Percentiles rank a stretch among this genome's conserved stretches.
phyloP scores from a whole-genome alignment of 805 yeast species.

The Hanseniaspora hatyaiensis region DNA sequence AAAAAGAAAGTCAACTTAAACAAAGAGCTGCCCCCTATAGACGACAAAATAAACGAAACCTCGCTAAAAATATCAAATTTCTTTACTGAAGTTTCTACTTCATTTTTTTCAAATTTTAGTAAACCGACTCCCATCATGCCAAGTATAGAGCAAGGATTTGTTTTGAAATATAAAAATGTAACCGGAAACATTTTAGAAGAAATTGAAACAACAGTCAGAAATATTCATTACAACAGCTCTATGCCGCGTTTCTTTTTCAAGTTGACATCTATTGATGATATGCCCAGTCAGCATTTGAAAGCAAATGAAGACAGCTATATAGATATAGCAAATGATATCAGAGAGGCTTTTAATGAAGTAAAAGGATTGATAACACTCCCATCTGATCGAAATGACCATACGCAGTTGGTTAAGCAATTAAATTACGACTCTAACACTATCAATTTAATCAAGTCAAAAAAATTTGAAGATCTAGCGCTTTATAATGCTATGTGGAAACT shows the following conservation, averaged over 20 bases:
- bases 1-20: neutral
- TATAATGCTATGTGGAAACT: neutral
- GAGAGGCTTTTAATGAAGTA: neutral
- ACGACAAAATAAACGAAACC: too few species aligned
- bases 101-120: too few species aligned
- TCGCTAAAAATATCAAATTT: too few species aligned
- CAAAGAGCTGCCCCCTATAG: conserved; percentile 3
- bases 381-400: neutral
- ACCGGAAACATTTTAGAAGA: neutral
- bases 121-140: too few species aligned
- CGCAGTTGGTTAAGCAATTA: neutral
- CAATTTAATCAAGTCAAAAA: neutral
- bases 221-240: neutral
- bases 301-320: too few species aligned
- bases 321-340: neutral
- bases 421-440: neutral
- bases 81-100: too few species aligned
- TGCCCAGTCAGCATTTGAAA: too few species aligned
- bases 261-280: neutral
- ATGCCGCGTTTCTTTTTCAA: neutral
- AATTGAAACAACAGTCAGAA: too few species aligned
- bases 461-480: neutral
- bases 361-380: too few species aligned
- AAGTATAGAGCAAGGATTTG: too few species aligned
- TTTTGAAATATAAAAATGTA: too few species aligned